Base-by-base conservation (phyloP, 768 basidiomycete genomes). In the Glaciozyma antarctica region DNA sequence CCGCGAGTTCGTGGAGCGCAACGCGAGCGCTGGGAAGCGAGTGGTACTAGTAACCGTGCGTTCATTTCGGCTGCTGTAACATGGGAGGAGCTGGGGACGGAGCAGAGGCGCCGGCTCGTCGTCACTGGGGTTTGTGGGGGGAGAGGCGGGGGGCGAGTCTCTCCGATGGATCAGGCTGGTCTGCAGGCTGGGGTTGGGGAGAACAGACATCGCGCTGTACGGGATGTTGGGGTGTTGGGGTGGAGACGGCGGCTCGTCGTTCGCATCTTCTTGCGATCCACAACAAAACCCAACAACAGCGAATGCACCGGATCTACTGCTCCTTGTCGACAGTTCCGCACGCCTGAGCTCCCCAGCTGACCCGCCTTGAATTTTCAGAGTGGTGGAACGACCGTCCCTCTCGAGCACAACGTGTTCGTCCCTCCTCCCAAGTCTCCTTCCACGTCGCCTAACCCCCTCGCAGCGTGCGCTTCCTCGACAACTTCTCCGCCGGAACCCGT, bases 401-500 rank as follows among this genome's bases (percentile, higher is more conserved):
- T 99, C 65, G 95, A 99, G 80, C 88, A 92, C 81, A 98, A 98
- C 75, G 92, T 97, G 95, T 97, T 82, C 85, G 93, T 81, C 51
- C 2, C 22, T 5, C 26, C 24, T 59, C 2, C 45, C 34, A 2
- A 26, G n/a, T n/a, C n/a, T 17, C 52, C n/a, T 26, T 49, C 32
- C n/a, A 26, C 19, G 10, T 7, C 21, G 48, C 24, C 58, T 34
- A 3, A 32, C 21, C 30, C 48, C 52, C 67, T 63, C 70, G n/a
- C 73, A 99, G 94, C 72, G 95, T 99, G 55, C 89, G 95, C 58
- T 99, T 97, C 77, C 81, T 99, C 34, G 94, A 98, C 76, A 98
- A 99, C 80, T 98, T 98, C 78, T 95, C 92, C 77, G 94, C 95
- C 89, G 93, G 94, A 60, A 99, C 95, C 24, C 83, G 95, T 74